Evolutionary conservation across 768 basidiomycete genomes (phyloP).

Genomic region (Leccinum boreale): DNA sequence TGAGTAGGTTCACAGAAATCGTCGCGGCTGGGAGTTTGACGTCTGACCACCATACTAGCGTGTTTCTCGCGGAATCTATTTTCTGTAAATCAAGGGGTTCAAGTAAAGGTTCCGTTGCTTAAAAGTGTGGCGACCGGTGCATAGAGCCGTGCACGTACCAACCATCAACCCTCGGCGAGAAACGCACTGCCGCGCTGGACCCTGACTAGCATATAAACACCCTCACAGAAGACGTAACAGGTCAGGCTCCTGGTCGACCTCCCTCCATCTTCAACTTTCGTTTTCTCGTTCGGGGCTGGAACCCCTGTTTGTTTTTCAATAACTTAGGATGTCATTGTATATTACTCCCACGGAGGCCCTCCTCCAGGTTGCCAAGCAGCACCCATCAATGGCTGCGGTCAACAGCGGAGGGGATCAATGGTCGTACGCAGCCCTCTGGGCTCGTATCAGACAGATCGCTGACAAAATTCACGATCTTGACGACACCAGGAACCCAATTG

Average conservation of each 20-base stretch:
- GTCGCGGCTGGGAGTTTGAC: neutral
- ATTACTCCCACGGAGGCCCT: constrained; percentile 31
- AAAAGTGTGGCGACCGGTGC: neutral
- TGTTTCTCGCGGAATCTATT: neutral
- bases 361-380: constrained; percentile 27
- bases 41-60: neutral
- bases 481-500: constrained; percentile 17
- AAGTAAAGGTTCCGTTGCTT: neutral
- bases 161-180: constrained; percentile 2
- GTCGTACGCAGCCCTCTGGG: constrained; percentile 33
- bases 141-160: neutral
- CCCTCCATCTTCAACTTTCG: constrained; percentile 7
- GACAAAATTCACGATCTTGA: constrained; percentile 18
- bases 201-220: constrained; percentile 10
- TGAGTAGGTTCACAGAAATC: neutral
- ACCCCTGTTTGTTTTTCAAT: constrained; percentile 6
- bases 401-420: constrained; percentile 19
- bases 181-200: neutral
- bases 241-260: constrained; percentile 25
- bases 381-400: constrained; percentile 23
- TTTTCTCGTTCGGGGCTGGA: constrained; percentile 18
- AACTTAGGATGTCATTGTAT: constrained; percentile 12
- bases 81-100: neutral
- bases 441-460: constrained; percentile 26
- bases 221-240: neutral